Evolutionary conservation across 805 yeast species (phyloP).

Genomic region (Wickerhamiella occidentalis): DNA sequence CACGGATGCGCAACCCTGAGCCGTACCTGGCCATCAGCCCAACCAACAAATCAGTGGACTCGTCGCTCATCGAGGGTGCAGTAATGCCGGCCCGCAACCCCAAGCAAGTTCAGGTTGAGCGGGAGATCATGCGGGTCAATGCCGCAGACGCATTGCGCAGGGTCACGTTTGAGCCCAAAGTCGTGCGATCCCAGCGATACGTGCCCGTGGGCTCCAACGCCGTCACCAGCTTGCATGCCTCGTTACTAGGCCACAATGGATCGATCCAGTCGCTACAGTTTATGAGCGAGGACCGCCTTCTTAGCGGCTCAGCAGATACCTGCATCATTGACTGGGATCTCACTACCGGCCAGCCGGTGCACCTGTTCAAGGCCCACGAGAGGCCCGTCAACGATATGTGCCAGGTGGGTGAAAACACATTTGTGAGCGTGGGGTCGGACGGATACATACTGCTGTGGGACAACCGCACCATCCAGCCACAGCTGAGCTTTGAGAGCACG

Average conservation of each 20-base stretch:
- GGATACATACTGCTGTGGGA: constrained; percentile 18
- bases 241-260: constrained; percentile 15
- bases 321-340: constrained; percentile 64
- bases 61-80: neutral
- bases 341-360: constrained; percentile 74
- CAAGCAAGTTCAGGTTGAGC: constrained; percentile 4
- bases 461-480: constrained; percentile 3
- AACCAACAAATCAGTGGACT: neutral
- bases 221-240: constrained; percentile 9
- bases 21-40: neutral
- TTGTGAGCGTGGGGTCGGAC: constrained; percentile 14
- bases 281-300: constrained; percentile 8
- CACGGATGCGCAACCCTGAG: neutral
- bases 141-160: neutral
- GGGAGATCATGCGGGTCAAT: neutral
- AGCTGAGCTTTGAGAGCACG: constrained; percentile 1
- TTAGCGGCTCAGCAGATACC: constrained; percentile 15
- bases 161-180: neutral
- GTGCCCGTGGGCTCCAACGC: neutral
- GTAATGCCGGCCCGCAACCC: neutral
- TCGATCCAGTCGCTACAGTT: constrained; percentile 15
- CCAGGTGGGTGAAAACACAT: constrained; percentile 34
- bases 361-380: constrained; percentile 88
- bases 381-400: constrained; percentile 91
- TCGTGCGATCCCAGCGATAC: neutral